phyloP scores from a whole-genome alignment of 139 green algal genomes.

The Coccomyxa sp. region DNA sequence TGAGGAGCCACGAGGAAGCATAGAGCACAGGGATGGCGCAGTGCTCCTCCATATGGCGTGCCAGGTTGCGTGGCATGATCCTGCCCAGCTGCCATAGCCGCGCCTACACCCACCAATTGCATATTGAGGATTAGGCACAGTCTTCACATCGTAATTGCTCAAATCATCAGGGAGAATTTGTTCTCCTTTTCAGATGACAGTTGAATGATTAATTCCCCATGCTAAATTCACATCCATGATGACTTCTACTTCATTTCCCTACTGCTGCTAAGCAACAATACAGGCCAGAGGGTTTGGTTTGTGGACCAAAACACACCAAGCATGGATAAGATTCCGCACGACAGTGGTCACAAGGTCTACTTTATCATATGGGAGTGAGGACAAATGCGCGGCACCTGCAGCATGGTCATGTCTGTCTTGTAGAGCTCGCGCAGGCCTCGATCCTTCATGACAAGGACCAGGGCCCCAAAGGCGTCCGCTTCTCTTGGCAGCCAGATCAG shows the following conservation, averaged over 20 bases:
- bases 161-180: not conserved
- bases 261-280: too few relatives aligned
- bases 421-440: slow-evolving; percentile 61
- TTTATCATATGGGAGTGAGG: not conserved
- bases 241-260: too few relatives aligned
- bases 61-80: slow-evolving; percentile 50
- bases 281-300: too few relatives aligned
- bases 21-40: slow-evolving; percentile 67
- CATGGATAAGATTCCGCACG: too few relatives aligned
- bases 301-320: too few relatives aligned
- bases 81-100: slow-evolving; percentile 70
- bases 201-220: too few relatives aligned
- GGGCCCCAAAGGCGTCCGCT: slow-evolving; percentile 57
- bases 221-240: too few relatives aligned
- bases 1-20: slow-evolving; percentile 75
- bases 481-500: slow-evolving; percentile 63
- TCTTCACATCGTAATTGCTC: not conserved
- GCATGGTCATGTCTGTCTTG: slow-evolving; percentile 53
- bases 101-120: slow-evolving; percentile 30
- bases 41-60: slow-evolving; percentile 31
- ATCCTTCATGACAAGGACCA: slow-evolving; percentile 73
- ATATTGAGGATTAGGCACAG: not conserved
- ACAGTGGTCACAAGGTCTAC: not conserved
- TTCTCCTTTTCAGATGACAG: too few relatives aligned
- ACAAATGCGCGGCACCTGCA: slow-evolving; percentile 38